These are phyloP conservation scores for Acanthamoeba lenticulata DNA, from an alignment of 208 protist species.

Conservation along the genomic window DNA sequence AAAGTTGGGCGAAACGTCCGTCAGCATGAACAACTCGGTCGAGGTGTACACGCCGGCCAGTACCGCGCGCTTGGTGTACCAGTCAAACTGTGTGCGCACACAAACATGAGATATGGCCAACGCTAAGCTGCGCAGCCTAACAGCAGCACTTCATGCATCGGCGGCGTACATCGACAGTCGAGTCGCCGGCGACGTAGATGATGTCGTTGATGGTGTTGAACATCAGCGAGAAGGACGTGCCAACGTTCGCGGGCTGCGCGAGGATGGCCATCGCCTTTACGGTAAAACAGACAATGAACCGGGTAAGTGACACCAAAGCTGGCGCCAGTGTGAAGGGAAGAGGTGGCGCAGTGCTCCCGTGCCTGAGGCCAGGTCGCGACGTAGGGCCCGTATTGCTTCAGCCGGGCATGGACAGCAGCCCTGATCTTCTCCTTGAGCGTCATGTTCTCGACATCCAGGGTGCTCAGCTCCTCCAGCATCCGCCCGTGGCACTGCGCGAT, in stretches of 20 bases:
- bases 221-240: background rate
- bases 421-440: constrained; percentile 44
- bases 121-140: background rate
- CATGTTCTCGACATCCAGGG: constrained; percentile 9
- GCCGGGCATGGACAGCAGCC: background rate
- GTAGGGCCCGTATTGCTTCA: background rate
- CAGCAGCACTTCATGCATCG: background rate
- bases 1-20: constrained; percentile 31
- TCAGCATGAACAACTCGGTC: constrained; percentile 52
- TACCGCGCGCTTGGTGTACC: constrained; percentile 47
- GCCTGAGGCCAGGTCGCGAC: background rate
- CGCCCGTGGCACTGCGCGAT: background rate
- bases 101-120: no score
- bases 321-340: no score
- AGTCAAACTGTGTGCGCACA: constrained; percentile 1
- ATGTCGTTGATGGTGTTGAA: constrained; percentile 43
- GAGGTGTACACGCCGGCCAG: constrained; percentile 44
- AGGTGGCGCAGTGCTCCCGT: background rate
- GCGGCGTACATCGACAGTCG: background rate
- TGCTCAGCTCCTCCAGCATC: constrained; percentile 10
- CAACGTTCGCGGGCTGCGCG: background rate
- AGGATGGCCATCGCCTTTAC: background rate
- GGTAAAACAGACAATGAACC: no score
- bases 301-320: no score
- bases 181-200: background rate